phyloP scores from a whole-genome alignment of 2,329 filamentous ascomycete species.

The Colletotrichum acutatum region DNA sequence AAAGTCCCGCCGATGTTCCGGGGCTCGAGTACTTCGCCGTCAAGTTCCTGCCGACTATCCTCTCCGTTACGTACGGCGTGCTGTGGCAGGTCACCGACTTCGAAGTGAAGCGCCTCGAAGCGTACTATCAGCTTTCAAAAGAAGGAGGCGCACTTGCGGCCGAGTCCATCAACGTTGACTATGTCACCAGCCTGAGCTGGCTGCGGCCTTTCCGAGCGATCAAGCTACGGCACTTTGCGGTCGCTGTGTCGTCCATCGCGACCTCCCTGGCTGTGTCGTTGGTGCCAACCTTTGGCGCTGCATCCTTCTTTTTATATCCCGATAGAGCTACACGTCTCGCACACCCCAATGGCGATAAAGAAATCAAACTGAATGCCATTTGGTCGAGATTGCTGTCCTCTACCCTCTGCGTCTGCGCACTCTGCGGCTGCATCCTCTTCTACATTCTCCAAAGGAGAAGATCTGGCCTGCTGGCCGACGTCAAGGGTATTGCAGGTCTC shows the following conservation, averaged over 20 bases:
- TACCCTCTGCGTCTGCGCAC: conserved; percentile 66
- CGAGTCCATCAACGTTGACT: conserved; percentile 79
- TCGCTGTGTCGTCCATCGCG: conserved; percentile 72
- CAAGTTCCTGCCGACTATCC: conserved; percentile 72
- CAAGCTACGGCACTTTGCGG: conserved; percentile 73
- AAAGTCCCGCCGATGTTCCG: conserved; percentile 59
- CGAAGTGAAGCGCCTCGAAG: conserved; percentile 74
- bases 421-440: conserved; percentile 67
- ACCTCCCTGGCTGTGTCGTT: conserved; percentile 74
- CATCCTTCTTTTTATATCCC: conserved; percentile 68
- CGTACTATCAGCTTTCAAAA: conserved; percentile 73
- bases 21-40: conserved; percentile 67
- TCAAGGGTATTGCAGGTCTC: conserved; percentile 78
- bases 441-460: conserved; percentile 70
- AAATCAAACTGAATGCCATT: conserved; percentile 63
- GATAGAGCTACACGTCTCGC: conserved; percentile 55
- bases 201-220: conserved; percentile 73
- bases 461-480: conserved; percentile 74
- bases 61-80: conserved; percentile 71
- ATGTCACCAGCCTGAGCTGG: conserved; percentile 75
- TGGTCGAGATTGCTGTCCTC: conserved; percentile 72
- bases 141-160: conserved; percentile 69
- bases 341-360: conserved; percentile 58
- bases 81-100: conserved; percentile 75
- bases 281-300: conserved; percentile 75